Conservation (phyloP, 345 rosid genomes). For the Turnera subulata region DNA sequence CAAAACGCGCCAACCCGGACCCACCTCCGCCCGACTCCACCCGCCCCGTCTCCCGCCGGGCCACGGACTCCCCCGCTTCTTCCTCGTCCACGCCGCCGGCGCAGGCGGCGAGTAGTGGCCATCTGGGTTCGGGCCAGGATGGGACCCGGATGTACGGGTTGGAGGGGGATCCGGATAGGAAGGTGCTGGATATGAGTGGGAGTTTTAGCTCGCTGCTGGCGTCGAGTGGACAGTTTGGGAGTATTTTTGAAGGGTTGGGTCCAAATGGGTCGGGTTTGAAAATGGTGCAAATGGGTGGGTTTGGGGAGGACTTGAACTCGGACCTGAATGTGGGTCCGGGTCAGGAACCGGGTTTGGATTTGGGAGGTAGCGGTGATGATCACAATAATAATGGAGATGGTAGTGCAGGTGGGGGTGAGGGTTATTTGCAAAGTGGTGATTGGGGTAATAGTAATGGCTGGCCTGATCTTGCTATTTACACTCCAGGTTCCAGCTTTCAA, state of each 20-base stretch:
- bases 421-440: constrained; percentile 32
- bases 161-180: constrained; percentile 38
- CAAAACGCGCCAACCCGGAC: constrained; percentile 30
- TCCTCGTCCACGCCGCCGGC: constrained; percentile 6
- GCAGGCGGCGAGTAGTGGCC: constrained; percentile 1
- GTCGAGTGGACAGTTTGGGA: constrained; percentile 40
- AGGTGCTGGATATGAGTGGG: constrained; percentile 38
- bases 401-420: constrained; percentile 17
- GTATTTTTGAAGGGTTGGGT: constrained; percentile 38
- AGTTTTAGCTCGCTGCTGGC: constrained; percentile 60
- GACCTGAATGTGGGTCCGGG: constrained; percentile 15
- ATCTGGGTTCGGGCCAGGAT: constrained; percentile 10
- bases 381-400: not conserved
- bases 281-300: constrained; percentile 30
- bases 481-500: constrained; percentile 48
- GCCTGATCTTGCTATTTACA: constrained; percentile 71
- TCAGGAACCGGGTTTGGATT: constrained; percentile 17
- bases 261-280: constrained; percentile 41
- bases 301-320: constrained; percentile 30
- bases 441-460: constrained; percentile 41
- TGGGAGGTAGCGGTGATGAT: constrained; percentile 17
- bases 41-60: constrained; percentile 16
- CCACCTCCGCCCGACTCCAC: constrained; percentile 24
- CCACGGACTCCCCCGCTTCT: constrained; percentile 12
- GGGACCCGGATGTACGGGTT: constrained; percentile 37